These are phyloP conservation scores for Citrus hindsii DNA, from an alignment of 345 rosid species.

Conservation along the genomic window DNA sequence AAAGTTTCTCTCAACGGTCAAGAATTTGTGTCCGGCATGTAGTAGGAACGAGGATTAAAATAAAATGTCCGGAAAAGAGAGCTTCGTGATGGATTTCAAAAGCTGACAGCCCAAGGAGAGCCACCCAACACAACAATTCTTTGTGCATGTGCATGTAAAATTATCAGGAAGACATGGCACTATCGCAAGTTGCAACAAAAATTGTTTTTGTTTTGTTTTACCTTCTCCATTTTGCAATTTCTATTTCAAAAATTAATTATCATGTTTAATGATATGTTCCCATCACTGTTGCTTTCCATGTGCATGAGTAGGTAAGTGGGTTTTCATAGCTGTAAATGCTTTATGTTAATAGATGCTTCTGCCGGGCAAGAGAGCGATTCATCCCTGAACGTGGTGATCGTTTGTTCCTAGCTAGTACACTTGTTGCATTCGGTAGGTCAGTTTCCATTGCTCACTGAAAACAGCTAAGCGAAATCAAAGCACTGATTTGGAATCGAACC, in stretches of 20 bases:
- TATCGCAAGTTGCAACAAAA: neutral
- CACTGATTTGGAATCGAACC: neutral
- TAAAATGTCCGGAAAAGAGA: too few relatives aligned
- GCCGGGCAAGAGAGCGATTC: neutral
- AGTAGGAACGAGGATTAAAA: too few relatives aligned
- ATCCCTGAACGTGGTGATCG: neutral
- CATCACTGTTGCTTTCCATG: neutral
- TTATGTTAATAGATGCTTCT: neutral
- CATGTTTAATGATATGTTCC: neutral
- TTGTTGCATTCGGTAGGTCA: neutral
- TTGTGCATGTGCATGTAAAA: neutral
- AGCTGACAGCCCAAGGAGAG: neutral
- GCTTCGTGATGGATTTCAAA: neutral
- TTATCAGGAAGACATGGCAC: neutral
- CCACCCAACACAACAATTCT: too few relatives aligned
- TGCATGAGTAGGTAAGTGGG: neutral
- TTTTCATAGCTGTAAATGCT: neutral
- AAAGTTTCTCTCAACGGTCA: too few relatives aligned
- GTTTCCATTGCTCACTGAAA: neutral
- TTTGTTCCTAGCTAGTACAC: neutral
- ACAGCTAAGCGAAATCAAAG: neutral
- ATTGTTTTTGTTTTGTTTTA: neutral
- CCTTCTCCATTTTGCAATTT: neutral
- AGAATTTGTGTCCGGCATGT: too few relatives aligned
- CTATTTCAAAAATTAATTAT: neutral